Evolutionary conservation across 2,329 filamentous ascomycete genomes (phyloP).

Genomic region (Lachnellula suecica): DNA sequence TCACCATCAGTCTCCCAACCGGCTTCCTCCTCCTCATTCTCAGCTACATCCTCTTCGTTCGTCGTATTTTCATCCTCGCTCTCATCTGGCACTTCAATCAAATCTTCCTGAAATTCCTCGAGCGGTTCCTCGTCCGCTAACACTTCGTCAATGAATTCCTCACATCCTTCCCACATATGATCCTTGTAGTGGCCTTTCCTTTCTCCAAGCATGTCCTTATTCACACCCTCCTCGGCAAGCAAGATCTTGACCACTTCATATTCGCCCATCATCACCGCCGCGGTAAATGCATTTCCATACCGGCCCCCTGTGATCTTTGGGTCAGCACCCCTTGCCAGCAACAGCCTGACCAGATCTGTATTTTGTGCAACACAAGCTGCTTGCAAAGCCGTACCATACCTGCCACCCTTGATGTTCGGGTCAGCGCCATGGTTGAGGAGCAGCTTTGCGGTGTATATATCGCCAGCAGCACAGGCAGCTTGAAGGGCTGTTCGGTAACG

Average conservation of each 20-base stretch:
- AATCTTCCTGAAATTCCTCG: neutral
- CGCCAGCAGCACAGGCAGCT: neutral
- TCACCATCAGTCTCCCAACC: neutral
- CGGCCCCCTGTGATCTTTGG: neutral
- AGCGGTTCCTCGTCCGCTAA: neutral
- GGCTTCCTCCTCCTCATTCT: neutral
- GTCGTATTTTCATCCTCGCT: neutral
- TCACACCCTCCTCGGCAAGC: neutral
- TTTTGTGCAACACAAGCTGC: neutral
- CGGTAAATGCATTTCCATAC: neutral
- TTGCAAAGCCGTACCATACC: conserved; percentile 4
- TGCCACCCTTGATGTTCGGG: neutral
- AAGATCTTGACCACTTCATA: neutral
- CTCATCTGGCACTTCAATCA: neutral
- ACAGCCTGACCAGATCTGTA: neutral
- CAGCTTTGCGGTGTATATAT: neutral
- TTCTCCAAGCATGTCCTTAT: neutral
- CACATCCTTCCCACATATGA: neutral
- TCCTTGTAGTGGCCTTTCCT: neutral
- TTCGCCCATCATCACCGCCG: neutral
- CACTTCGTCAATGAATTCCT: neutral
- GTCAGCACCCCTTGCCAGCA: neutral
- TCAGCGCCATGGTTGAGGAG: conserved; percentile 3
- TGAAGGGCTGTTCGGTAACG: conserved; percentile 7
- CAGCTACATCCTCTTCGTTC: neutral